phyloP scores from a whole-genome alignment of 345 rosid genomes.

The Murraya koenigii region DNA sequence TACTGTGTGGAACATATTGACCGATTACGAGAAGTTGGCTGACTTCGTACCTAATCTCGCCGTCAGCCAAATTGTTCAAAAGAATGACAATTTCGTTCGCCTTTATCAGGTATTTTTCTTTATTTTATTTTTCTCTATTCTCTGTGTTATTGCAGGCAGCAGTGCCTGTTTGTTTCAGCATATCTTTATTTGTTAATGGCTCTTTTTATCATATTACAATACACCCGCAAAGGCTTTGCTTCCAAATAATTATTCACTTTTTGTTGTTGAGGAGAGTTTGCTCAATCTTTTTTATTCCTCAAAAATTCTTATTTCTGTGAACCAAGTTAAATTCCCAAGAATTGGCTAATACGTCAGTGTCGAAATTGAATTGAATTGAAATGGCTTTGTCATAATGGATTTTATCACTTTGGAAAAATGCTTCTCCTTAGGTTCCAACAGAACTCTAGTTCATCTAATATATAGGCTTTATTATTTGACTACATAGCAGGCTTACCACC shows the following conservation, averaged over 20 bases:
- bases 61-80: constrained; percentile 73
- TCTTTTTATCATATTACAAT: no score
- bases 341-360: neutral
- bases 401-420: neutral
- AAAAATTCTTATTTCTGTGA: no score
- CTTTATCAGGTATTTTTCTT: constrained; percentile 59
- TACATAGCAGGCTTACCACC: neutral
- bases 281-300: no score
- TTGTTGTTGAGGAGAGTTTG: no score
- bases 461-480: neutral
- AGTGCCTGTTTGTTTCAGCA: neutral
- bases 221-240: no score
- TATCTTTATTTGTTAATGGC: no score
- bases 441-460: neutral
- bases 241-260: no score
- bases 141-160: neutral
- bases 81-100: constrained; percentile 67
- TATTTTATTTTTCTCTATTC: neutral
- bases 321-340: no score
- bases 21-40: constrained; percentile 74
- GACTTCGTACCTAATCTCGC: constrained; percentile 82
- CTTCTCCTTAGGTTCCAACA: neutral
- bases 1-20: constrained; percentile 68
- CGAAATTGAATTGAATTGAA: neutral
- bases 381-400: neutral